These are phyloP conservation scores for Spirogloea muscicola DNA, from an alignment of 139 green algal species.

Conservation along the genomic window DNA sequence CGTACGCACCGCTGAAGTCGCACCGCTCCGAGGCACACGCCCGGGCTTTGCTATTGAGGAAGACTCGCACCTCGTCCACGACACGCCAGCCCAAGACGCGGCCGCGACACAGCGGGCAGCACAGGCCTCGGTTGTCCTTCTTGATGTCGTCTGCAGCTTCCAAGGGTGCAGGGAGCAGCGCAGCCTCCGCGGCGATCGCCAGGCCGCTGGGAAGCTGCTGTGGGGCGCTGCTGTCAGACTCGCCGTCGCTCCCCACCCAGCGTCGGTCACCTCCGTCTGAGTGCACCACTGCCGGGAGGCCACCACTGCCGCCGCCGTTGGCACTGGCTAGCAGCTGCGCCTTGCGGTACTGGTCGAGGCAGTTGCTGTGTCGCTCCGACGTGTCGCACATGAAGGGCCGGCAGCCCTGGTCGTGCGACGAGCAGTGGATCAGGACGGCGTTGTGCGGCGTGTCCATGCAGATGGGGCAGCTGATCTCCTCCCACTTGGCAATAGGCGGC, in stretches of 20 bases:
- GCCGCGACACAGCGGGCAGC: slow-evolving; percentile 23
- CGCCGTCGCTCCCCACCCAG: no score
- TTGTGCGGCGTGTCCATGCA: slow-evolving; percentile 32
- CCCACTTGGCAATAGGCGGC: no score
- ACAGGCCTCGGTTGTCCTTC: no score
- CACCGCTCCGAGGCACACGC: slow-evolving; percentile 17
- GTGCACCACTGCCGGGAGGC: no score
- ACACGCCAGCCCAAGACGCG: slow-evolving; percentile 21
- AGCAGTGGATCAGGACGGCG: slow-evolving; percentile 30
- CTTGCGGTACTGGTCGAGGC: slow-evolving; percentile 18
- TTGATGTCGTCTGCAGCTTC: no score
- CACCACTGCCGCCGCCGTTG: background rate
- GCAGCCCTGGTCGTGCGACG: slow-evolving; percentile 22
- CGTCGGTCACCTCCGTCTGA: no score
- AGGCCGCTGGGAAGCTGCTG: no score
- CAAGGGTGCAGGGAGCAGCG: no score
- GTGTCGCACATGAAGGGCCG: slow-evolving; percentile 32
- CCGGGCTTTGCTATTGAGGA: slow-evolving; percentile 10
- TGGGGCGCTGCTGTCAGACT: no score
- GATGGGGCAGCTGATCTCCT: slow-evolving; percentile 23
- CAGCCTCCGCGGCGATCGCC: no score
- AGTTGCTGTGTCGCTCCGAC: slow-evolving; percentile 27
- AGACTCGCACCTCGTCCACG: background rate
- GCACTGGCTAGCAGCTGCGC: background rate
- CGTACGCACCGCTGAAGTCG: slow-evolving; percentile 6